Evolutionary conservation across 108 stramenopile genomes (phyloP), one percentile per base, ranked within the genome.

Genomic region (Skeletonema grethae): DNA sequence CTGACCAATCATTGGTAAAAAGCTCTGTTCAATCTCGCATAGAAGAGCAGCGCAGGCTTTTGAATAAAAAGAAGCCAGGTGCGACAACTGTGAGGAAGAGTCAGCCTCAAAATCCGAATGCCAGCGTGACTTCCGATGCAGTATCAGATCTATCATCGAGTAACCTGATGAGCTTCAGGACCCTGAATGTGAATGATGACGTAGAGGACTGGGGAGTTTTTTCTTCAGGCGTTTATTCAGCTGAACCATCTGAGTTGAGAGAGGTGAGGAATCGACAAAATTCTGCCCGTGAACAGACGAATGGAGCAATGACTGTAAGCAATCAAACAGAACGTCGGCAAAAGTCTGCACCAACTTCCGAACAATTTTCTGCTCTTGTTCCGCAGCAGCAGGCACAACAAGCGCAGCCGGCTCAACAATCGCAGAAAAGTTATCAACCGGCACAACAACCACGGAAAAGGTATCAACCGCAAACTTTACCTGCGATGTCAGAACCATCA

Each of bases 171-270:
- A 53, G 50, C 22, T 53, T 53, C 5, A 24, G 50, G 50, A 53
- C 22, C 50, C 50, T 53, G 50, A 53, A 53, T 53, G 20, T 53
- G 16, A 24, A 22, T 24, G 50, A 53, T 1, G 7, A 53, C 22
- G 22, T 24, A 53, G 22, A 53, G 2, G 50, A 53, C 0, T 53
- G 0, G 2, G 5, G 0, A 0, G 0, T 9, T 22, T 53, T 22
- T 22, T 53, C 50, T 53, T 53, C 66, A 22, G 66, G 66, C 3
- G 57, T 74, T 6, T 10, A 36, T 60, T 76, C 67, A 46, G 48
- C 61, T 58, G 68, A 61, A 30, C 75, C 75, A 5, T 69, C 67
- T 18, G 75, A 76, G 48, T 64, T 76, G 41, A 38, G 55, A 46
- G 75, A 76, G 39, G 62, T 39, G n/a, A 69, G 62, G 46, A 55